Percentiles rank a stretch among this genome's conserved stretches.
Conservation (phyloP, 805 yeast species). For the Saturnispora zaruensis region DNA sequence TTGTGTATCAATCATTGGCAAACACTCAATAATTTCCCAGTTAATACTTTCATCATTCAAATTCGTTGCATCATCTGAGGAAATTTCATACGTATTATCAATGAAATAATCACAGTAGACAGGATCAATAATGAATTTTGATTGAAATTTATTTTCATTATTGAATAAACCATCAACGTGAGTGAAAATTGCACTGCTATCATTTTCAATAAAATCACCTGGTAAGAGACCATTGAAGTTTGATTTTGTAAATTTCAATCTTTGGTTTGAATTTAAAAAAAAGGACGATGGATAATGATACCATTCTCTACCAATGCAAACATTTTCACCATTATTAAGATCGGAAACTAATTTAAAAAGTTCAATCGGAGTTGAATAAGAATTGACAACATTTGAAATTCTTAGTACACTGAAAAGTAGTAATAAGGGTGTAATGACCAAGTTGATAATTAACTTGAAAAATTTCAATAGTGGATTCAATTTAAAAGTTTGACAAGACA, state of each 20-base stretch:
- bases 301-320: constrained; percentile 96
- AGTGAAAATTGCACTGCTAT: constrained; percentile 32
- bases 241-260: constrained; percentile 61
- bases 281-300: constrained; percentile 85
- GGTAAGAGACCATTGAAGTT: constrained; percentile 87
- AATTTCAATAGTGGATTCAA: constrained; percentile 5
- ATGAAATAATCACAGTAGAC: constrained; percentile 59
- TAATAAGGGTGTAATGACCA: not conserved
- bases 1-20: constrained; percentile 44
- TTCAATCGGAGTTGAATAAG: constrained; percentile 27
- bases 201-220: constrained; percentile 60
- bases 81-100: constrained; percentile 47
- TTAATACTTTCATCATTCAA: constrained; percentile 17
- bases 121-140: constrained; percentile 42
- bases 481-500: constrained; percentile 28
- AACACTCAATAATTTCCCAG: constrained; percentile 46
- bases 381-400: constrained; percentile 43
- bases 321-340: constrained; percentile 32
- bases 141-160: constrained; percentile 59
- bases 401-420: constrained; percentile 10
- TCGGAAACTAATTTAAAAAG: not conserved
- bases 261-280: constrained; percentile 54
- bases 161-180: constrained; percentile 60
- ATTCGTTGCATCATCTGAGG: constrained; percentile 30
- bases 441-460: constrained; percentile 8